Percentiles rank a stretch among this genome's conserved stretches.
Evolutionary conservation across 495 filamentous ascomycete species (phyloP).

Genomic region (Aspergillus bridgeri): DNA sequence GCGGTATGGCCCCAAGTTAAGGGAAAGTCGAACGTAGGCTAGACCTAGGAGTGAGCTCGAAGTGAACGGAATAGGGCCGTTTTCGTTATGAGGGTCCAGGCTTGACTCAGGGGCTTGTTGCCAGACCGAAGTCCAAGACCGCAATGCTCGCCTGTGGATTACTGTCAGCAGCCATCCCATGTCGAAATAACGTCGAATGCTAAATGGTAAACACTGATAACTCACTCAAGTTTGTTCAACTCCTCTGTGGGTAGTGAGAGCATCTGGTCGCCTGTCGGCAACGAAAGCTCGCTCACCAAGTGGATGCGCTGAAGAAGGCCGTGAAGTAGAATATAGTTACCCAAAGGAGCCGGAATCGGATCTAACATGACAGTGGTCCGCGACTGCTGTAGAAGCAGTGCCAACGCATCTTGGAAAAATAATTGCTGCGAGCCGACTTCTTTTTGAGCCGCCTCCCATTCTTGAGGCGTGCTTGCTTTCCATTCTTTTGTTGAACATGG

Average conservation of each 20-base stretch:
- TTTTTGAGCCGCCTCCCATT: slow-evolving; percentile 34
- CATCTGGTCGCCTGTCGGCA: slow-evolving; percentile 33
- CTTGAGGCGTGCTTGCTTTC: slow-evolving; percentile 29
- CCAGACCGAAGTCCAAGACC: slow-evolving; percentile 41
- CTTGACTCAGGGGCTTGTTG: slow-evolving; percentile 43
- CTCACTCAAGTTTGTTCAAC: slow-evolving; percentile 38
- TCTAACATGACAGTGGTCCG: slow-evolving; percentile 26
- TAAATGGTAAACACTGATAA: not conserved
- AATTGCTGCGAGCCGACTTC: slow-evolving; percentile 32
- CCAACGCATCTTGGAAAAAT: slow-evolving; percentile 39
- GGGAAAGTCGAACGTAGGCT: slow-evolving; percentile 38
- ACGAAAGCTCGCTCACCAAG: slow-evolving; percentile 37
- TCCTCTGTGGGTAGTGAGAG: slow-evolving; percentile 34
- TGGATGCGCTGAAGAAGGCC: slow-evolving; percentile 41
- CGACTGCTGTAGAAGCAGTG: slow-evolving; percentile 33
- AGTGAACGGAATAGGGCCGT: slow-evolving; percentile 40
- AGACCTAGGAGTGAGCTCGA: slow-evolving; percentile 37
- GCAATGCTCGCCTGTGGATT: slow-evolving; percentile 30
- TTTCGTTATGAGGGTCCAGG: slow-evolving; percentile 39
- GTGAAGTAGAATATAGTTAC: slow-evolving; percentile 40
- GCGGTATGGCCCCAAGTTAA: slow-evolving; percentile 36
- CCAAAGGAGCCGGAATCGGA: slow-evolving; percentile 36
- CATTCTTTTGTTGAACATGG: slow-evolving; percentile 41
- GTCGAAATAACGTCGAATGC: too few species aligned
- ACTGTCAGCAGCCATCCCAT: slow-evolving; percentile 2